These are phyloP conservation scores for Collybia nuda DNA, from an alignment of 768 basidiomycete species.

Conservation along the genomic window DNA sequence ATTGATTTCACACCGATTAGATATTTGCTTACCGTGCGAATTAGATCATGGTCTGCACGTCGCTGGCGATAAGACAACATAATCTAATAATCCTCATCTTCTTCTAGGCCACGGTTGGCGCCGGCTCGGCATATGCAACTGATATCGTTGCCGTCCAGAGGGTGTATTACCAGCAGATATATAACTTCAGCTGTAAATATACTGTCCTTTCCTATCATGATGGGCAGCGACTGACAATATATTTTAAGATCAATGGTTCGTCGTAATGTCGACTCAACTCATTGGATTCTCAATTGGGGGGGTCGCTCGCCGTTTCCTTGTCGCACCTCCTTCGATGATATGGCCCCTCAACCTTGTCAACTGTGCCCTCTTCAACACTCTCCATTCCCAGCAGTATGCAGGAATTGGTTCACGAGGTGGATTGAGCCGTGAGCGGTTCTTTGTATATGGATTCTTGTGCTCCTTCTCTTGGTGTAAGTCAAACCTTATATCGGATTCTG, in stretches of 20 bases:
- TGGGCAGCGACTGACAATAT: constrained; percentile 7
- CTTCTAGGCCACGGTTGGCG: constrained; percentile 56
- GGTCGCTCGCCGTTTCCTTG: constrained; percentile 68
- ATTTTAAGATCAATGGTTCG: constrained; percentile 67
- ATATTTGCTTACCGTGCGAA: neutral
- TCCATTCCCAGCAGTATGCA: constrained; percentile 67
- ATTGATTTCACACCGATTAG: too few relatives aligned
- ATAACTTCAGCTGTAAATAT: constrained; percentile 54
- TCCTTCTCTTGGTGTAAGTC: constrained; percentile 60
- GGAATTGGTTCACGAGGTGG: constrained; percentile 63
- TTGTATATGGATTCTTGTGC: constrained; percentile 55
- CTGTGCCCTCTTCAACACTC: constrained; percentile 74
- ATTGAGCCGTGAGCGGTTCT: constrained; percentile 69
- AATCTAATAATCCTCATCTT: neutral
- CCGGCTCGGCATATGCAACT: constrained; percentile 65
- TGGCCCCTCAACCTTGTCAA: constrained; percentile 73
- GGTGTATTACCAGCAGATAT: constrained; percentile 62
- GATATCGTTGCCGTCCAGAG: constrained; percentile 71
- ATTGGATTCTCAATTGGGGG: constrained; percentile 82
- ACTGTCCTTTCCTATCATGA: neutral
- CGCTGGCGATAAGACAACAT: constrained; percentile 8
- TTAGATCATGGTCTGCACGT: constrained; percentile 37
- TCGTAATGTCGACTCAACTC: constrained; percentile 66
- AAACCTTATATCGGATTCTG: constrained; percentile 10
- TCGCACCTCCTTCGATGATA: constrained; percentile 61